Percentiles rank a stretch among this genome's conserved stretches.
Conservation (phyloP, 148 eudicot genomes). For the Rhododendron ovatum region DNA sequence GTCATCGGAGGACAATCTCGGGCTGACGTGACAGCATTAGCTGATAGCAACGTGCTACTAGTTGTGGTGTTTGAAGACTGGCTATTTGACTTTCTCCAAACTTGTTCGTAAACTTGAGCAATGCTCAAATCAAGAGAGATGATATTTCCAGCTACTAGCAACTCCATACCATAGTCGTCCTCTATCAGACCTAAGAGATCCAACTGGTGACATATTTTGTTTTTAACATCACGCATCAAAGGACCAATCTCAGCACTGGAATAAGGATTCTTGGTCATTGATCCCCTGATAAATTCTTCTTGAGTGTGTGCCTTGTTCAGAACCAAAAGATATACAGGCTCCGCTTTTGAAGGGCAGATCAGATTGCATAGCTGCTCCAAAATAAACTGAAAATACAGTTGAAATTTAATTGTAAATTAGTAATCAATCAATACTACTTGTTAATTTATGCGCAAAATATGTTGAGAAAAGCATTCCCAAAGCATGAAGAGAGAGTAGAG, state of each 20-base stretch:
- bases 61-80: conserved; percentile 56
- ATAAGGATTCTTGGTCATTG: conserved; percentile 99
- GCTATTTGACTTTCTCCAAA: conserved; percentile 87
- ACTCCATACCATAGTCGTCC: conserved; percentile 98
- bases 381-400: conserved; percentile 64
- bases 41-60: conserved; percentile 45
- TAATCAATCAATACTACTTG: not conserved
- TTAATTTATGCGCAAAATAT: not conserved
- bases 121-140: conserved; percentile 92
- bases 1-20: conserved; percentile 96
- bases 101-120: conserved; percentile 91
- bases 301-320: conserved; percentile 98
- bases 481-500: not conserved
- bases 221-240: conserved; percentile 98
- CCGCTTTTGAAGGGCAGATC: conserved; percentile 93
- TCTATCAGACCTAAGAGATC: conserved; percentile 90
- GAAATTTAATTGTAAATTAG: conserved; percentile 4
- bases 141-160: conserved; percentile 94
- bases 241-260: conserved; percentile 97
- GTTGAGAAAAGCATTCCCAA: not conserved
- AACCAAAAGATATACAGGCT: conserved; percentile 79
- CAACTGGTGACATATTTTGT: conserved; percentile 92
- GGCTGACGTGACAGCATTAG: conserved; percentile 49
- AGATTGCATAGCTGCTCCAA: conserved; percentile 98
- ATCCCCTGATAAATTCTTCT: conserved; percentile 98